Conservation (phyloP, 2,329 filamentous ascomycete genomes). For the Herpotrichia juniperi region DNA sequence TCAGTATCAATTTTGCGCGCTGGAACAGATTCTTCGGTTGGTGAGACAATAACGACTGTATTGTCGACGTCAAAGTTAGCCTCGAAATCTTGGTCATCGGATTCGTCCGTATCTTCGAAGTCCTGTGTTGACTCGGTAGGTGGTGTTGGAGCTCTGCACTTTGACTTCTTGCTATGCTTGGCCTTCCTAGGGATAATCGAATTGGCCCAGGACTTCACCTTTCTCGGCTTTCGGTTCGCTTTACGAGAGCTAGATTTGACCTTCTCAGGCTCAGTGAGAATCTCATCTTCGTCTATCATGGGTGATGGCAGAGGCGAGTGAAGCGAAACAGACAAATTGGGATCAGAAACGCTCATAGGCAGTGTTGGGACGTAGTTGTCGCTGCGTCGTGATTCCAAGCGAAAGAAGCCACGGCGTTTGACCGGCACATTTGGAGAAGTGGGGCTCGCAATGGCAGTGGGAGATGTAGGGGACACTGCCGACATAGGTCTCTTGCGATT, state of each 20-base stretch:
- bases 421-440: constrained; percentile 22
- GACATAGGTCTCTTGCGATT: constrained; percentile 46
- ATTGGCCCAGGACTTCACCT: constrained; percentile 76
- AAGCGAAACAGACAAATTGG: constrained; percentile 34
- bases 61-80: constrained; percentile 50
- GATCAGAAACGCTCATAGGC: constrained; percentile 40
- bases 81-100: constrained; percentile 45
- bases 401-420: constrained; percentile 47
- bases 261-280: constrained; percentile 52
- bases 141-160: constrained; percentile 43
- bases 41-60: constrained; percentile 49
- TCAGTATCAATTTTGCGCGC: constrained; percentile 39
- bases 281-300: constrained; percentile 29
- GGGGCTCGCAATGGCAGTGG: constrained; percentile 22
- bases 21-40: constrained; percentile 27
- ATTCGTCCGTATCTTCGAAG: constrained; percentile 39
- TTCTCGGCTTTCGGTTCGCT: constrained; percentile 62
- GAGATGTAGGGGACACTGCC: constrained; percentile 35
- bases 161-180: constrained; percentile 56
- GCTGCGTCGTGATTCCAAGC: constrained; percentile 58
- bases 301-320: constrained; percentile 36
- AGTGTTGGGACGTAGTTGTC: constrained; percentile 42
- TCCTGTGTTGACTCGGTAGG: constrained; percentile 28
- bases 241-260: constrained; percentile 57
- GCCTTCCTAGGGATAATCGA: constrained; percentile 69